phyloP scores from a whole-genome alignment of 1,284 basidiomycete genomes.

The Inonotus hispidus region DNA sequence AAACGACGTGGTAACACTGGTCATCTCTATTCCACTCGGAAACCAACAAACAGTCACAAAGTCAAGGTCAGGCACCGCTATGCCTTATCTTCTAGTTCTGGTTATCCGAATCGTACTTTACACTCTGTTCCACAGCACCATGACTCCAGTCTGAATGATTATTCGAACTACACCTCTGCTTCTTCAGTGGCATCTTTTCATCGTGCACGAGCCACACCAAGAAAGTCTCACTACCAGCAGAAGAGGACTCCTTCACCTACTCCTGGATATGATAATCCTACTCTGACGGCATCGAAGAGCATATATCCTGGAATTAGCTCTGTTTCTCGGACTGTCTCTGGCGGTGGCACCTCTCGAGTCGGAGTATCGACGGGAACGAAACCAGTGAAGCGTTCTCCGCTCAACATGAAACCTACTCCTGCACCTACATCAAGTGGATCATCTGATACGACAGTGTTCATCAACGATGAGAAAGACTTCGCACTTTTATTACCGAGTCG shows the following conservation, averaged over 20 bases:
- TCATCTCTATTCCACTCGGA: not conserved
- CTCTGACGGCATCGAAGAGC: not conserved
- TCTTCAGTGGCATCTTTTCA: not conserved
- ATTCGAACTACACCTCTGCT: not conserved
- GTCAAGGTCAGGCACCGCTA: not conserved
- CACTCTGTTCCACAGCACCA: not conserved
- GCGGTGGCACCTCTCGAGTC: not conserved
- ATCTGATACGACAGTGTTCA: conserved; percentile 36
- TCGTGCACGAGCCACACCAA: not conserved
- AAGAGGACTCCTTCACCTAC: not conserved
- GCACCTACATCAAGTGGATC: conserved; percentile 39
- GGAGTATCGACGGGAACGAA: not conserved
- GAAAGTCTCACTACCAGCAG: not conserved
- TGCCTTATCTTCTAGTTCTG: not conserved
- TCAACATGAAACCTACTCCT: conserved; percentile 34
- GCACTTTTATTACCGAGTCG: conserved; percentile 36
- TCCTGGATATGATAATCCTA: not conserved
- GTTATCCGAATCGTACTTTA: not conserved
- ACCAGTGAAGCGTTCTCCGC: not conserved
- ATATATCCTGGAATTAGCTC: not conserved
- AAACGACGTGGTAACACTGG: not conserved
- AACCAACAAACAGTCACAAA: not conserved
- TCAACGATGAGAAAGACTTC: conserved; percentile 32
- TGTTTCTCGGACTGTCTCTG: not conserved
- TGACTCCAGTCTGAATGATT: not conserved